These are phyloP conservation scores for Helotiales sp. DNA, from an alignment of 2,329 filamentous ascomycete species.

Conservation along the genomic window DNA sequence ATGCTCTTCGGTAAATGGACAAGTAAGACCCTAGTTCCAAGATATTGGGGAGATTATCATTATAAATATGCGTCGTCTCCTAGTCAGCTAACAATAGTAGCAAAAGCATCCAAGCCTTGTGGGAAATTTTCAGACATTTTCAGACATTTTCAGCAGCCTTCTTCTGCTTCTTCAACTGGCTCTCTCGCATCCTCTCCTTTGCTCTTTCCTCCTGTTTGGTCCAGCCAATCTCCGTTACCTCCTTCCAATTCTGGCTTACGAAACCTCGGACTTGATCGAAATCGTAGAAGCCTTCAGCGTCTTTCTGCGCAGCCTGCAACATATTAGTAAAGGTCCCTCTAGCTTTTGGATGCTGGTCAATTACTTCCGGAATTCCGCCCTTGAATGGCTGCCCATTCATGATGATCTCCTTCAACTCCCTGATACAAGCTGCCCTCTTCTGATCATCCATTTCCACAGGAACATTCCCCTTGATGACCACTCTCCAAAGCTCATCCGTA, in stretches of 20 bases:
- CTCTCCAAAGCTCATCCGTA: slow-evolving; percentile 44
- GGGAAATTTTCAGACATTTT: neutral
- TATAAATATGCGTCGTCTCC: too few relatives aligned
- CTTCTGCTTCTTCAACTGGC: slow-evolving; percentile 13
- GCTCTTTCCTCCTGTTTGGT: slow-evolving; percentile 25
- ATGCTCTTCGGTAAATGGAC: too few relatives aligned
- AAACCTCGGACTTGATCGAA: slow-evolving; percentile 44
- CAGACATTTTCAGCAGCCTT: neutral
- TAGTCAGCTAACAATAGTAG: too few relatives aligned
- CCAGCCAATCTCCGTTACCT: slow-evolving; percentile 40
- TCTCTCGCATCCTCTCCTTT: slow-evolving; percentile 19
- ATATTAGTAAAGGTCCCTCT: neutral
- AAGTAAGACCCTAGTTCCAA: too few relatives aligned
- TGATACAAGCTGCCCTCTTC: slow-evolving; percentile 33
- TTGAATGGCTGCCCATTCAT: slow-evolving; percentile 41
- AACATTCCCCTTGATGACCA: slow-evolving; percentile 44
- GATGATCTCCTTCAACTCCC: slow-evolving; percentile 51
- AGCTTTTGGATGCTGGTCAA: neutral
- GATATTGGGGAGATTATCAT: too few relatives aligned
- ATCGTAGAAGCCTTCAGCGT: slow-evolving; percentile 45
- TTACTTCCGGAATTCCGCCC: slow-evolving; percentile 38
- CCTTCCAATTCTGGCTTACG: slow-evolving; percentile 40
- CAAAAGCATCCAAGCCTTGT: neutral
- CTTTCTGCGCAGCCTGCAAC: slow-evolving; percentile 32
- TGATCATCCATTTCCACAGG: slow-evolving; percentile 28